phyloP scores from a whole-genome alignment of 2,329 filamentous ascomycete genomes.

The Aspergillus sp. region DNA sequence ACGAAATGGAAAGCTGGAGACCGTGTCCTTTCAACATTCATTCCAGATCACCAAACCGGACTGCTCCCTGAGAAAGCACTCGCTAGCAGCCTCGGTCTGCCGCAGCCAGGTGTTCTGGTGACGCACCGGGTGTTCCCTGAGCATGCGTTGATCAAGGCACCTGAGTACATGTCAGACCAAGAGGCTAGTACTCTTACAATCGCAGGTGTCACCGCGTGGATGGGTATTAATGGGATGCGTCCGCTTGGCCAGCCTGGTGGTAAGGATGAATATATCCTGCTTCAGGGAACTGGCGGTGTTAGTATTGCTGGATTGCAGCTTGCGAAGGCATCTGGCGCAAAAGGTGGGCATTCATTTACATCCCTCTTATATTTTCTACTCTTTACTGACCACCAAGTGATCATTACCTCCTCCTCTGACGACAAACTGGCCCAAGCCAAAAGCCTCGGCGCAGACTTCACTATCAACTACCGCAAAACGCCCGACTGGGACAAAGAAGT shows the following conservation, averaged over 20 bases:
- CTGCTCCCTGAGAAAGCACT: constrained; percentile 52
- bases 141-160: constrained; percentile 34
- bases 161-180: constrained; percentile 30
- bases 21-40: constrained; percentile 61
- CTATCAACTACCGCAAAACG: constrained; percentile 45
- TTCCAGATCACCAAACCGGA: constrained; percentile 47
- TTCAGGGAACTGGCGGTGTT: constrained; percentile 49
- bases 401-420: constrained; percentile 47
- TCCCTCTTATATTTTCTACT: constrained; percentile 13
- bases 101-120: constrained; percentile 43
- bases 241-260: constrained; percentile 42
- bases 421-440: constrained; percentile 45
- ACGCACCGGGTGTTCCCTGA: constrained; percentile 40
- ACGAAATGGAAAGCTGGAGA: constrained; percentile 51
- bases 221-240: constrained; percentile 39
- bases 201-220: constrained; percentile 47
- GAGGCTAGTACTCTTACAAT: constrained; percentile 39
- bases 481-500: constrained; percentile 44
- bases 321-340: constrained; percentile 43
- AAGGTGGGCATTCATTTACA: constrained; percentile 14
- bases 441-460: constrained; percentile 42
- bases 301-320: constrained; percentile 40
- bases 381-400: constrained; percentile 36
- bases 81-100: constrained; percentile 53
- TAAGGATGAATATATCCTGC: constrained; percentile 38